Evolutionary conservation across 495 filamentous ascomycete genomes (phyloP).

Genomic region (Penicillium pancosmium): DNA sequence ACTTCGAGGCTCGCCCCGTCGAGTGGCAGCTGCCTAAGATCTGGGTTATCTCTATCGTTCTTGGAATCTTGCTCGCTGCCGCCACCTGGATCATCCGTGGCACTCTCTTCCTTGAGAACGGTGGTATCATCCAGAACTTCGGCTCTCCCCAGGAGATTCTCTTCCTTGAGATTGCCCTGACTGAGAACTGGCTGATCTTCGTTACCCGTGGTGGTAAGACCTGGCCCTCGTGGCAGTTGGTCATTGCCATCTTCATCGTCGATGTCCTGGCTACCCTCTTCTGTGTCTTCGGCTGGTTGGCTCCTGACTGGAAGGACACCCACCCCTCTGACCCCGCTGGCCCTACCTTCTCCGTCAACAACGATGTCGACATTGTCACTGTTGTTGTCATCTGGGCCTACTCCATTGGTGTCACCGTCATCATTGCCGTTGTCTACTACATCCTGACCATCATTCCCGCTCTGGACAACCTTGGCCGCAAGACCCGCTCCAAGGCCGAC

Average conservation of each 20-base stretch:
- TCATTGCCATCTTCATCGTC: constrained; percentile 71
- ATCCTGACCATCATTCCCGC: constrained; percentile 66
- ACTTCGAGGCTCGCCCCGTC: constrained; percentile 70
- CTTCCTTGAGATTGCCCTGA: constrained; percentile 73
- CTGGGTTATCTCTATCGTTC: constrained; percentile 72
- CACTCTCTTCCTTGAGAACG: constrained; percentile 64
- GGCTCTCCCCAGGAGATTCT: constrained; percentile 72
- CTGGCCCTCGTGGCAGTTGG: constrained; percentile 72
- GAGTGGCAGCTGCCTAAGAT: constrained; percentile 81
- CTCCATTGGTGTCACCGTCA: constrained; percentile 75
- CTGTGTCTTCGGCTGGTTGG: constrained; percentile 73
- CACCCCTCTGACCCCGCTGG: constrained; percentile 45
- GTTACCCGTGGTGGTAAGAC: constrained; percentile 74
- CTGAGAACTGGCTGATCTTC: constrained; percentile 82
- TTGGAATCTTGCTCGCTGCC: constrained; percentile 65
- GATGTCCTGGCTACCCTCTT: constrained; percentile 72
- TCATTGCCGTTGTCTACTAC: constrained; percentile 79
- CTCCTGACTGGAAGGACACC: constrained; percentile 46
- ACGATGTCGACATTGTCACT: constrained; percentile 73
- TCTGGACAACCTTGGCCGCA: constrained; percentile 78
- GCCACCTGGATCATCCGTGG: constrained; percentile 73
- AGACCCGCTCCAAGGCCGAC: constrained; percentile 72
- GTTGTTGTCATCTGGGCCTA: constrained; percentile 78
- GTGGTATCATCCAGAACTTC: constrained; percentile 74
- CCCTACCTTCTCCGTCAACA: constrained; percentile 54